phyloP scores from a whole-genome alignment of 768 basidiomycete genomes.

The Boletus fagicola region DNA sequence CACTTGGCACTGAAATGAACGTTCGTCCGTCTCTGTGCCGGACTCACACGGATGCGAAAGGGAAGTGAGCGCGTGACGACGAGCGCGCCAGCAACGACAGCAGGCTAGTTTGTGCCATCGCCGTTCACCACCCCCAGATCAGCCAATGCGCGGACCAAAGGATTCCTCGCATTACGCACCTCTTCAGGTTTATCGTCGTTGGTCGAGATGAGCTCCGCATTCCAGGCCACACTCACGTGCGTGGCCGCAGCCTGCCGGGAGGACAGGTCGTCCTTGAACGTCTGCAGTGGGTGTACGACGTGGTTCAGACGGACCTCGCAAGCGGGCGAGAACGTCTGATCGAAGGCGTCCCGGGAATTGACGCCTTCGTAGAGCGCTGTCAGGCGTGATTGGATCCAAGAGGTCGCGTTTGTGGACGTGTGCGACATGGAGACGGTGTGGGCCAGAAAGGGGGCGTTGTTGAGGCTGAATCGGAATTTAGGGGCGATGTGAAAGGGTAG shows the following conservation, averaged over 20 bases:
- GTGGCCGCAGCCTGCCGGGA: constrained; percentile 18
- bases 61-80: constrained; percentile 40
- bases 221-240: constrained; percentile 35
- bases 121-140: not conserved
- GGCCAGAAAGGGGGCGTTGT: not conserved
- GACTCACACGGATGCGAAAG: constrained; percentile 40
- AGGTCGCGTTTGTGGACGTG: constrained; percentile 2
- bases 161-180: constrained; percentile 12
- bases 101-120: constrained; percentile 20
- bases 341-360: constrained; percentile 21
- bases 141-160: not conserved
- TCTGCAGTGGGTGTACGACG: constrained; percentile 16
- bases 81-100: constrained; percentile 41
- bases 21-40: constrained; percentile 35
- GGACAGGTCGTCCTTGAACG: constrained; percentile 30
- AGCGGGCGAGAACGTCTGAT: constrained; percentile 31
- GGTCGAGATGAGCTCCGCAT: constrained; percentile 31
- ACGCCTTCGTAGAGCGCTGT: constrained; percentile 28
- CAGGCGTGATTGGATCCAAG: constrained; percentile 34
- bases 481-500: not conserved
- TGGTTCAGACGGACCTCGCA: constrained; percentile 39
- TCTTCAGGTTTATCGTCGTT: constrained; percentile 20
- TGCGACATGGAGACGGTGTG: constrained; percentile 1
- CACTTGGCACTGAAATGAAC: constrained; percentile 43
- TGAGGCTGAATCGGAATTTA: not conserved